Percentiles rank a stretch among this genome's conserved stretches.
Evolutionary conservation across 1,284 basidiomycete genomes (phyloP).

Genomic region (Ganoderma multipileum): DNA sequence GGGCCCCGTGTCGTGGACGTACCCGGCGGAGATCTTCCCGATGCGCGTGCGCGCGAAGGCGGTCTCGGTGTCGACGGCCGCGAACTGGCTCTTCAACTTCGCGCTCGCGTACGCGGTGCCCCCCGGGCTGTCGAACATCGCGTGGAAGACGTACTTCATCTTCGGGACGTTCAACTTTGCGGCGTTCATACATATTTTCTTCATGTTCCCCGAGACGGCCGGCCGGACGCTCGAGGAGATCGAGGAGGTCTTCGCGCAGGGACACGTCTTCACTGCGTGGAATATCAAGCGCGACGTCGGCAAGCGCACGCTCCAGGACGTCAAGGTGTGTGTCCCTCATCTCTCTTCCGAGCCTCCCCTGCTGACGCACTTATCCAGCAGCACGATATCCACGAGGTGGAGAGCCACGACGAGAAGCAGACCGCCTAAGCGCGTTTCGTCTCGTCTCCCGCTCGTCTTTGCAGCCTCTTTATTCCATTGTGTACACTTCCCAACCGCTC

Average conservation of each 20-base stretch:
- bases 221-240: conserved; percentile 77
- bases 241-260: conserved; percentile 75
- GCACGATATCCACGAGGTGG: conserved; percentile 29
- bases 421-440: conserved; percentile 8
- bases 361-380: conserved; percentile 2
- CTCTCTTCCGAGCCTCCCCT: background rate
- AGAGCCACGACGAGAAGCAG: conserved; percentile 29
- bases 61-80: conserved; percentile 64
- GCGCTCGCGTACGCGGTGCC: conserved; percentile 67
- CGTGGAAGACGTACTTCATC: conserved; percentile 67
- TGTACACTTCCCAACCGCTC: background rate
- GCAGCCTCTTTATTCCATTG: background rate
- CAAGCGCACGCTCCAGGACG: conserved; percentile 62
- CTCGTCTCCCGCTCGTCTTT: background rate
- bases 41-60: conserved; percentile 78
- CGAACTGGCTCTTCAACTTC: conserved; percentile 78
- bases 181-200: conserved; percentile 71
- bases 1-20: conserved; percentile 61
- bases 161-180: conserved; percentile 81
- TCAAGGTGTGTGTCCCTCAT: conserved; percentile 34
- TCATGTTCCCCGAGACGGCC: conserved; percentile 80
- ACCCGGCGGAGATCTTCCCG: conserved; percentile 60
- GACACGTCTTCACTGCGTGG: conserved; percentile 77
- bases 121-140: conserved; percentile 47
- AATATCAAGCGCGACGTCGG: conserved; percentile 67